These are phyloP conservation scores for Dryadomyces quercus-mongolicae DNA, from an alignment of 2,329 filamentous ascomycete species.

Conservation along the genomic window DNA sequence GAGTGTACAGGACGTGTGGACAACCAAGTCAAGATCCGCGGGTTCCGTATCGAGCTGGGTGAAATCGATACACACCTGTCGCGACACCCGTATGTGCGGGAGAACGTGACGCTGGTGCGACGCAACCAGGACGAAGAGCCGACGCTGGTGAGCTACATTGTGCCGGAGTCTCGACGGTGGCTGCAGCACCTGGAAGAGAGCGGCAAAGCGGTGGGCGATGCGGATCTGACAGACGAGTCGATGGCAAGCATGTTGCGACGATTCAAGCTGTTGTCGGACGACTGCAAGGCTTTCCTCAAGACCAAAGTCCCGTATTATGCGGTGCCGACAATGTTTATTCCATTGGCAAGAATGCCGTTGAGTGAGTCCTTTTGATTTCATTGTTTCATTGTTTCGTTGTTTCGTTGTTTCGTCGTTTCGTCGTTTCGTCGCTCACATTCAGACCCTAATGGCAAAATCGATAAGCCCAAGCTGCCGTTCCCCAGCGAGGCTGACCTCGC, in stretches of 20 bases:
- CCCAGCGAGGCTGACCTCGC: constrained; percentile 50
- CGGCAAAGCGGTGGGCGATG: constrained; percentile 25
- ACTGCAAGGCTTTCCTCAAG: constrained; percentile 40
- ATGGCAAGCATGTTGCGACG: constrained; percentile 7
- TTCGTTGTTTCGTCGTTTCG: neutral
- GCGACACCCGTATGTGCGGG: constrained; percentile 61
- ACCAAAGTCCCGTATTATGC: constrained; percentile 62
- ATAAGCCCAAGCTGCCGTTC: constrained; percentile 69
- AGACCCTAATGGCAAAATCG: constrained; percentile 72
- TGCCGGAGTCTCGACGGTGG: constrained; percentile 64
- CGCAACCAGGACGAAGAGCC: constrained; percentile 77
- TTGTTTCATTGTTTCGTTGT: neutral
- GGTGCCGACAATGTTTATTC: constrained; percentile 62
- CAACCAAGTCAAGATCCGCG: constrained; percentile 77
- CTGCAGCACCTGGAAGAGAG: constrained; percentile 42
- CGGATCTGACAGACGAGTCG: constrained; percentile 5
- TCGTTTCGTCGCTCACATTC: neutral
- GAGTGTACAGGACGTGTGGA: constrained; percentile 73
- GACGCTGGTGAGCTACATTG: constrained; percentile 79
- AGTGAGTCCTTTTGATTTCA: constrained; percentile 1
- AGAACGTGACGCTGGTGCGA: constrained; percentile 76
- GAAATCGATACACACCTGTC: constrained; percentile 83
- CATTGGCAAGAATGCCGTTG: constrained; percentile 42
- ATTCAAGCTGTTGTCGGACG: constrained; percentile 8
- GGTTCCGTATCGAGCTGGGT: constrained; percentile 87